Conservation (phyloP, 306 rosid species). For the Quercus rubra region DNA sequence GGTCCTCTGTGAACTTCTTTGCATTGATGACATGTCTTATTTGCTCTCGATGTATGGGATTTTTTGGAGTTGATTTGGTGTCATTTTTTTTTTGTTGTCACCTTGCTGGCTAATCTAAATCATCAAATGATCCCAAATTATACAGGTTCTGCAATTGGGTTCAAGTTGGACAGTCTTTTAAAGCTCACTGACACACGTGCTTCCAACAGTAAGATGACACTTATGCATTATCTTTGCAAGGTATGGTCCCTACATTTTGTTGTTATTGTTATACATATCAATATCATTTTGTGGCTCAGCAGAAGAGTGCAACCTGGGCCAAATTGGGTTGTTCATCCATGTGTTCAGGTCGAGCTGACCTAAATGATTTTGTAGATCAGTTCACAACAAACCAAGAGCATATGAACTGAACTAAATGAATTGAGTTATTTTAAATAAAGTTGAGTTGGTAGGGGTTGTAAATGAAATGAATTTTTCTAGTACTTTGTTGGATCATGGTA, state of each 20-base stretch:
- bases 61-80: conserved; percentile 14
- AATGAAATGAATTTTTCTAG: background rate
- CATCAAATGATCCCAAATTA: conserved; percentile 21
- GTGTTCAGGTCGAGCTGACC: background rate
- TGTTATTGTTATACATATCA: conserved; percentile 4
- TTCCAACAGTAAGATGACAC: conserved; percentile 80
- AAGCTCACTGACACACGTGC: conserved; percentile 97
- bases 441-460: background rate
- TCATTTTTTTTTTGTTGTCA: background rate
- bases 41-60: conserved; percentile 1
- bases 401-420: background rate
- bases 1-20: background rate
- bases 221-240: conserved; percentile 99
- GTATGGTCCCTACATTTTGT: conserved; percentile 32
- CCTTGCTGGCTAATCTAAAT: conserved; percentile 1
- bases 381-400: background rate
- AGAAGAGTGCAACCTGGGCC: background rate
- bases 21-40: background rate
- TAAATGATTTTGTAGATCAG: background rate
- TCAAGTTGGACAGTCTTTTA: conserved; percentile 94
- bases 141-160: conserved; percentile 96
- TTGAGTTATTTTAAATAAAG: background rate
- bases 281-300: conserved; percentile 15
- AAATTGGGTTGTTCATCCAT: background rate
- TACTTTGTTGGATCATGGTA: background rate